Percentiles rank a stretch among this genome's conserved stretches.
Conservation (phyloP, 2,329 filamentous ascomycete species). For the Arachnomyces sp. region DNA sequence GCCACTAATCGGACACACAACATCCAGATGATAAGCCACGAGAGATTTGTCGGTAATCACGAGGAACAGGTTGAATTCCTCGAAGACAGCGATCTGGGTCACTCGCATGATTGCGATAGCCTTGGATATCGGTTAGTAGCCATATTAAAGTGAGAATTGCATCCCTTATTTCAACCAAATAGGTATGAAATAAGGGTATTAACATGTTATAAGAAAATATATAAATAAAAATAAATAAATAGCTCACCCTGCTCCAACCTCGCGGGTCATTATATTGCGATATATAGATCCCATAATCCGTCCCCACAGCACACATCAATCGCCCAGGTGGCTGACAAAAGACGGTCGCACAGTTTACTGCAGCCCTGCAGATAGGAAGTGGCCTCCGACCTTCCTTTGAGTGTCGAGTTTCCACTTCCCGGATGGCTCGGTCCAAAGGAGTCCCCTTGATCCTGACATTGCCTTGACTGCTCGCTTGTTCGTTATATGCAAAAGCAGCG, state of each 20-base stretch:
- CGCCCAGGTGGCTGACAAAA: constrained; percentile 76
- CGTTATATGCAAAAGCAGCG: constrained; percentile 59
- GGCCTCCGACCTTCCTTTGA: constrained; percentile 54
- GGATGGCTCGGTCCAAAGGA: constrained; percentile 81
- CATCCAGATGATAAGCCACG: constrained; percentile 88
- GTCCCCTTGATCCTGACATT: constrained; percentile 81
- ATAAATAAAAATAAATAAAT: not conserved
- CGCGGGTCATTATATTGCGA: constrained; percentile 83
- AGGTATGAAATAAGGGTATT: too few species aligned
- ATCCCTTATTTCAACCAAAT: too few species aligned
- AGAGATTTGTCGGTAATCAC: constrained; percentile 86
- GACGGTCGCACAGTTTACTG: constrained; percentile 86
- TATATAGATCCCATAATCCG: constrained; percentile 87
- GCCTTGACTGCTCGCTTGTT: constrained; percentile 49
- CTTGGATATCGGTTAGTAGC: constrained; percentile 41
- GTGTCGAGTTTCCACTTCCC: constrained; percentile 75
- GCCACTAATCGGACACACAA: constrained; percentile 55
- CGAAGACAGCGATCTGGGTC: constrained; percentile 87
- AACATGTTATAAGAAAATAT: constrained; percentile 11
- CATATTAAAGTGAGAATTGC: constrained; percentile 2
- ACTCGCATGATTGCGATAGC: constrained; percentile 69
- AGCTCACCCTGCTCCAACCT: constrained; percentile 76
- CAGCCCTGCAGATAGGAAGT: constrained; percentile 72
- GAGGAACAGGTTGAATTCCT: constrained; percentile 90
- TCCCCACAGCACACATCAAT: constrained; percentile 86